These are phyloP conservation scores for Macrophomina tecta DNA, from an alignment of 2,329 filamentous ascomycete species.

Conservation along the genomic window DNA sequence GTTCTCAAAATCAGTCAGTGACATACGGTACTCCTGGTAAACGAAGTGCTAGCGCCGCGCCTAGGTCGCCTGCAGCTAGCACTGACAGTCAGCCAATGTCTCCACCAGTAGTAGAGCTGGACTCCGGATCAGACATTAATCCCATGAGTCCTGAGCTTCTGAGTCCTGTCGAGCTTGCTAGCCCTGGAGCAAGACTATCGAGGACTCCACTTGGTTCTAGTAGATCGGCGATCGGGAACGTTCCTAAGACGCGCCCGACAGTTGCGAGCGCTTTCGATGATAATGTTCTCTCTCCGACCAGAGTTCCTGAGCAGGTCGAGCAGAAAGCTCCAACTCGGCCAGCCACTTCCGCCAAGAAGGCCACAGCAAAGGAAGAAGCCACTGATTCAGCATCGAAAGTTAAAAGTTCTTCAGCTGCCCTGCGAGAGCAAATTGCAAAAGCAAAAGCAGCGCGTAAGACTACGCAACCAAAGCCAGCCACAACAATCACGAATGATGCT, in stretches of 20 bases:
- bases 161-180: conserved; percentile 29
- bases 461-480: conserved; percentile 27
- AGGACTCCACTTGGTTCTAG: conserved; percentile 38
- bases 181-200: conserved; percentile 34
- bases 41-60: conserved; percentile 43
- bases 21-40: conserved; percentile 45
- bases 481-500: conserved; percentile 22
- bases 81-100: conserved; percentile 19
- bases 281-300: background rate
- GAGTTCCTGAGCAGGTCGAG: background rate
- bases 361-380: conserved; percentile 39
- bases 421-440: conserved; percentile 91
- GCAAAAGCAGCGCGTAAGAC: conserved; percentile 77
- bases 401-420: conserved; percentile 75
- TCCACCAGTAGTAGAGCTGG: background rate
- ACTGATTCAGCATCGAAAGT: conserved; percentile 46
- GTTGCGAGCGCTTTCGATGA: conserved; percentile 44
- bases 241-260: conserved; percentile 38
- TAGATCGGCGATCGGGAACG: conserved; percentile 44
- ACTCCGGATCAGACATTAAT: conserved; percentile 31
- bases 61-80: conserved; percentile 31
- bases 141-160: conserved; percentile 39
- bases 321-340: background rate
- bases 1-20: conserved; percentile 31
- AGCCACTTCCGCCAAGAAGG: conserved; percentile 27